Evolutionary conservation across 1,139 yeast species (phyloP).

Genomic region (Wickerhamomyces sp.): DNA sequence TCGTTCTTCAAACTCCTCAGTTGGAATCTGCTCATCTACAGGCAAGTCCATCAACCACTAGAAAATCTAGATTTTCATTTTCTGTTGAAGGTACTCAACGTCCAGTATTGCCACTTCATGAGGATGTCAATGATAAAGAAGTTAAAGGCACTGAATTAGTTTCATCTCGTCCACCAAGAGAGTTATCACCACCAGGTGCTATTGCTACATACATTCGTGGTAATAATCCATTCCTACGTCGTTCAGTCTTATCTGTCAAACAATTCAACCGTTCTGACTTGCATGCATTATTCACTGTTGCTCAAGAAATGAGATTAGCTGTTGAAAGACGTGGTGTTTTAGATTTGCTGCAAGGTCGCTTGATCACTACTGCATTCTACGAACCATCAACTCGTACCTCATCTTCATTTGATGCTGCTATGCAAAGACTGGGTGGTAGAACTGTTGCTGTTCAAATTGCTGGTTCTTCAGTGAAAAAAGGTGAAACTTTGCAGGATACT

Average conservation of each 20-base stretch:
- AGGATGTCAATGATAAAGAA: constrained; percentile 33
- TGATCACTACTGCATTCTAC: constrained; percentile 91
- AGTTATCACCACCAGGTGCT: constrained; percentile 74
- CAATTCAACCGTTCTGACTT: constrained; percentile 83
- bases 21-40: constrained; percentile 19
- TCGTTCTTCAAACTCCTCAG: constrained; percentile 19
- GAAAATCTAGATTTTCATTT: constrained; percentile 37
- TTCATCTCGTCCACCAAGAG: constrained; percentile 64
- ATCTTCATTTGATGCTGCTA: constrained; percentile 96
- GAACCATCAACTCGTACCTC: constrained; percentile 98
- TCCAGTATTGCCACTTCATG: constrained; percentile 34
- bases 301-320: constrained; percentile 96
- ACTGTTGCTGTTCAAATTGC: constrained; percentile 83
- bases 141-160: constrained; percentile 67
- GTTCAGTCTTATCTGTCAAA: constrained; percentile 81
- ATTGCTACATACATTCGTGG: constrained; percentile 69
- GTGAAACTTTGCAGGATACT: constrained; percentile 97
- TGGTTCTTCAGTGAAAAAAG: constrained; percentile 92
- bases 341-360: constrained; percentile 84
- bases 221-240: constrained; percentile 84
- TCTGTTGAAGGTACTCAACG: constrained; percentile 38
- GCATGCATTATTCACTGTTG: constrained; percentile 90
- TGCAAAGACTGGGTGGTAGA: constrained; percentile 99
- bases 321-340: constrained; percentile 96
- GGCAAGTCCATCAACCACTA: constrained; percentile 21